These are phyloP conservation scores for Coemansia sp. DNA, from an alignment of 192 early-diverging fungal genomes.

Conservation along the genomic window DNA sequence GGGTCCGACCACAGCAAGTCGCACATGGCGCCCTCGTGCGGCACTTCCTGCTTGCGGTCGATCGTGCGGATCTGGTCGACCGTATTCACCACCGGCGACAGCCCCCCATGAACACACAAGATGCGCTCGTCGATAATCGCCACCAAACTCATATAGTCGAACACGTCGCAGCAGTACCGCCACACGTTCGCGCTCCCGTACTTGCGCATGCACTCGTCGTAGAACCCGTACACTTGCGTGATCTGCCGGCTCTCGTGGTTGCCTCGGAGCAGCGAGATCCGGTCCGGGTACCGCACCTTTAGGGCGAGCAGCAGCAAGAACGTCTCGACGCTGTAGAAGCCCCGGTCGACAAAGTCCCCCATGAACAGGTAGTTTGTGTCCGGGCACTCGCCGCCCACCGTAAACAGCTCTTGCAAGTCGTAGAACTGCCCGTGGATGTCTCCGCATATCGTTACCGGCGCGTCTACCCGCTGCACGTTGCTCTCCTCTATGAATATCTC, in stretches of 20 bases:
- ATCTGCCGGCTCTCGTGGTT: constrained; percentile 94
- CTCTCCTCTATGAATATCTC: constrained; percentile 95
- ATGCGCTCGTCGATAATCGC: constrained; percentile 94
- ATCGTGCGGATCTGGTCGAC: constrained; percentile 94
- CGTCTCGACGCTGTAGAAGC: constrained; percentile 95
- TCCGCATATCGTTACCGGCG: constrained; percentile 93
- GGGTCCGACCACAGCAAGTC: constrained; percentile 98
- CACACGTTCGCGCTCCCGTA: constrained; percentile 96
- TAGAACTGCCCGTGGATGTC: constrained; percentile 99
- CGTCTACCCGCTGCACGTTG: constrained; percentile 93
- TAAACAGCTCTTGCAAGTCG: constrained; percentile 91
- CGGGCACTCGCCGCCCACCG: constrained; percentile 90
- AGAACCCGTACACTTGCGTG: constrained; percentile 98
- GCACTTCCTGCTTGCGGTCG: constrained; percentile 95
- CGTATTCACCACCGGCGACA: constrained; percentile 89
- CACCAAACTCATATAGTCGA: constrained; percentile 92
- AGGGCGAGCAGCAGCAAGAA: constrained; percentile 92
- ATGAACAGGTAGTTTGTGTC: constrained; percentile 98
- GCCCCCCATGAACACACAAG: constrained; percentile 93
- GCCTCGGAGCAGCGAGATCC: constrained; percentile 89
- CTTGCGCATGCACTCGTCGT: constrained; percentile 95
- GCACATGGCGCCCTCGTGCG: constrained; percentile 97
- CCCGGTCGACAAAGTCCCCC: constrained; percentile 96
- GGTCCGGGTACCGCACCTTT: constrained; percentile 90
- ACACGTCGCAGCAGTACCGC: constrained; percentile 97